Evolutionary conservation across 768 basidiomycete species (phyloP).

Genomic region (Rubroboletus pulcherrimus): DNA sequence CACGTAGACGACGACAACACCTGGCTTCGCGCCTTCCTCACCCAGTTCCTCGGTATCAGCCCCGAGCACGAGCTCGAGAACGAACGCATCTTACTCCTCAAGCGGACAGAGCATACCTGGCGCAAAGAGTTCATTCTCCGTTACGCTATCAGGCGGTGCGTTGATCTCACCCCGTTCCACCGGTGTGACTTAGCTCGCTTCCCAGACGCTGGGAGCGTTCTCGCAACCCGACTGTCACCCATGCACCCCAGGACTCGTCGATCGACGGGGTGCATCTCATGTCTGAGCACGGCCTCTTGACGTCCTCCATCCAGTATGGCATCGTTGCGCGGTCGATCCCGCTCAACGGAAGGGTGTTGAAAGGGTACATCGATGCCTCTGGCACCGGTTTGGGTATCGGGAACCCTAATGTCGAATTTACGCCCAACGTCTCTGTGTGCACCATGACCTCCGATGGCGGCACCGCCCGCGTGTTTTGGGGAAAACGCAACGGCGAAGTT

Average conservation of each 20-base stretch:
- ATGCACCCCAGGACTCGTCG: slow-evolving; percentile 57
- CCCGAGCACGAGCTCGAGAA: slow-evolving; percentile 58
- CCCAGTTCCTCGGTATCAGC: slow-evolving; percentile 59
- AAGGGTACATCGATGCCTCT: slow-evolving; percentile 66
- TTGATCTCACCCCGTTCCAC: neutral
- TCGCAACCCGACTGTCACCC: slow-evolving; percentile 54
- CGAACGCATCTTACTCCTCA: slow-evolving; percentile 46
- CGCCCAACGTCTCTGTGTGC: slow-evolving; percentile 61
- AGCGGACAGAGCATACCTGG: slow-evolving; percentile 61
- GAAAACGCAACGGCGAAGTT: slow-evolving; percentile 65
- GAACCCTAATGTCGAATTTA: slow-evolving; percentile 74
- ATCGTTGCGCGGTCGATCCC: slow-evolving; percentile 71
- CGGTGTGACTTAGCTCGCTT: neutral
- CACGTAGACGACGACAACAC: slow-evolving; percentile 78
- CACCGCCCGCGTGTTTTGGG: slow-evolving; percentile 71
- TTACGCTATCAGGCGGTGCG: slow-evolving; percentile 52
- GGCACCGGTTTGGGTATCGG: slow-evolving; percentile 58
- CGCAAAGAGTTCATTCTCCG: slow-evolving; percentile 63
- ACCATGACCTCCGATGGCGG: slow-evolving; percentile 57
- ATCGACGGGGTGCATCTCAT: slow-evolving; percentile 61
- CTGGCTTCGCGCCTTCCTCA: slow-evolving; percentile 73
- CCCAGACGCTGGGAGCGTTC: slow-evolving; percentile 69
- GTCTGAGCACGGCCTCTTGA: slow-evolving; percentile 51
- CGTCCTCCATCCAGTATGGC: slow-evolving; percentile 63
- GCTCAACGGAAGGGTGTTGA: slow-evolving; percentile 62